Conservation (phyloP, 2,329 filamentous ascomycete genomes). For the Escovopsis sp. region DNA sequence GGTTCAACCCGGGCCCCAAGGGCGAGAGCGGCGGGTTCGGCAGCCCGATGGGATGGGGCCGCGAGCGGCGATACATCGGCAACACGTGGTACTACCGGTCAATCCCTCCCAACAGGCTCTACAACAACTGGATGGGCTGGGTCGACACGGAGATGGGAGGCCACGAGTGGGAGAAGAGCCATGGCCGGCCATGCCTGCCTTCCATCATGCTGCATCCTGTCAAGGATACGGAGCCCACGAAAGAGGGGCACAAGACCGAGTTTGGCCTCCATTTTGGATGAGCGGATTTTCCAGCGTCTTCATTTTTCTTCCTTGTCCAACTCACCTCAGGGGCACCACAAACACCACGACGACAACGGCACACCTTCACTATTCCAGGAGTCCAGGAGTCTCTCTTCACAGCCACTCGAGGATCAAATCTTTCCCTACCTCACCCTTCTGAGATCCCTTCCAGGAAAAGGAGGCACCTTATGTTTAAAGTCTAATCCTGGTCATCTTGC, state of each 20-base stretch:
- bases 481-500: no score
- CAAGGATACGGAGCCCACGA: constrained; percentile 40
- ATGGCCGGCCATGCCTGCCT: constrained; percentile 44
- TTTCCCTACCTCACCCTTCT: no score
- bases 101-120: constrained; percentile 40
- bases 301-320: background rate
- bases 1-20: constrained; percentile 45
- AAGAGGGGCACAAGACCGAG: constrained; percentile 24
- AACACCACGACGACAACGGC: no score
- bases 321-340: background rate
- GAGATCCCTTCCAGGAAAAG: no score
- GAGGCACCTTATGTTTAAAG: no score
- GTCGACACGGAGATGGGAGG: constrained; percentile 41
- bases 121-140: constrained; percentile 50
- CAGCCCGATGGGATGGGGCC: constrained; percentile 45
- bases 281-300: constrained; percentile 5
- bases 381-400: no score
- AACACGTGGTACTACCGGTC: constrained; percentile 48
- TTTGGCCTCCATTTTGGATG: constrained; percentile 26
- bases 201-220: constrained; percentile 45
- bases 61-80: constrained; percentile 42
- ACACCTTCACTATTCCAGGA: no score
- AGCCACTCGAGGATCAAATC: no score
- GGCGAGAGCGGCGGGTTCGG: constrained; percentile 39
- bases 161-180: constrained; percentile 36